phyloP scores from a whole-genome alignment of 257 asterid genomes.

The Solanum tarijense region DNA sequence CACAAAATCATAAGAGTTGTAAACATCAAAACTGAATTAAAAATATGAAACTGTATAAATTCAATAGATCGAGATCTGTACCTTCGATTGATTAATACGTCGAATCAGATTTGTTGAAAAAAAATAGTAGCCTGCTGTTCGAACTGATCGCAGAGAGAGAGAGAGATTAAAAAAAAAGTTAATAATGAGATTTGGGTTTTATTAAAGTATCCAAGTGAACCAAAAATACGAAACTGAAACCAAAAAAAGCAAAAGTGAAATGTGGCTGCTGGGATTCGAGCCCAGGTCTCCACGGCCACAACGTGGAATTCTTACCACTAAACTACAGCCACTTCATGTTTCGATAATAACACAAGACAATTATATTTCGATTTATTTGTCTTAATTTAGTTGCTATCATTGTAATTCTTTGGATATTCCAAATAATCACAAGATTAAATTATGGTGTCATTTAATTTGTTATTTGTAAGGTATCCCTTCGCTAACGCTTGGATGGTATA shows the following conservation, averaged over 20 bases:
- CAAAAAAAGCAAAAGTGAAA: not conserved
- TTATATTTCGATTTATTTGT: too few species aligned
- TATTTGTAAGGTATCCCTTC: too few species aligned
- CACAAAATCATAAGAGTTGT: not conserved
- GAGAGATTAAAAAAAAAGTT: too few species aligned
- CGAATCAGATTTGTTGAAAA: not conserved
- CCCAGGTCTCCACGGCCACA: constrained; percentile 99
- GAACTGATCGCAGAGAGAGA: not conserved
- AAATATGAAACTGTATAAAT: not conserved
- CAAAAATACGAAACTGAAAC: not conserved
- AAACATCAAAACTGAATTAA: not conserved
- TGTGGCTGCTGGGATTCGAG: constrained; percentile 99
- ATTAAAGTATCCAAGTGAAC: not conserved
- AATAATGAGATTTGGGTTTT: not conserved
- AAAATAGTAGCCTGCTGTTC: not conserved
- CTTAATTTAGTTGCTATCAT: too few species aligned
- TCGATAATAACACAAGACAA: rapidly evolving
- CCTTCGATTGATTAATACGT: not conserved
- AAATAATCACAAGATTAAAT: too few species aligned
- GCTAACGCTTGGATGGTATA: too few species aligned
- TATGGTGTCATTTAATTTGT: too few species aligned
- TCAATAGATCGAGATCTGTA: not conserved
- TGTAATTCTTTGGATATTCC: too few species aligned
- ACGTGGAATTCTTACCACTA: constrained; percentile 99
- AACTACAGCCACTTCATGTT: constrained; percentile 65